phyloP scores from a whole-genome alignment of 2,329 filamentous ascomycete species.

The Aurifilum marmelostoma region DNA sequence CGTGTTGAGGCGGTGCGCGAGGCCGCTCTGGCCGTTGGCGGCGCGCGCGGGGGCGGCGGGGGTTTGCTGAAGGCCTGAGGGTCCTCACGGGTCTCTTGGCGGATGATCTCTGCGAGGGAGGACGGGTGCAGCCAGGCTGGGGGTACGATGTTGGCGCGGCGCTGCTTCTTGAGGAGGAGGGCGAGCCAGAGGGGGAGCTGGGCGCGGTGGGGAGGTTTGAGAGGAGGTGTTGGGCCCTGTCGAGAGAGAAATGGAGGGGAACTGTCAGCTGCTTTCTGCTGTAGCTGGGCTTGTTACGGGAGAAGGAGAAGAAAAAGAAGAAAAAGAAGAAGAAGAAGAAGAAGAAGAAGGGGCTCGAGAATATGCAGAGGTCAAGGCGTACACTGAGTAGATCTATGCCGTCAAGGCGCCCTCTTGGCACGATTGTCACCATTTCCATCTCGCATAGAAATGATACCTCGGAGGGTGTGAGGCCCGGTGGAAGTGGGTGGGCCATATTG shows the following conservation, averaged over 20 bases:
- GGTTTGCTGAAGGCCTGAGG: slow-evolving; percentile 76
- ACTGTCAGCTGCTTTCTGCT: slow-evolving; percentile 15
- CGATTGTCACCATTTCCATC: slow-evolving; percentile 93
- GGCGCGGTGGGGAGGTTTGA: slow-evolving; percentile 80
- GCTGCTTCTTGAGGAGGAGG: slow-evolving; percentile 90
- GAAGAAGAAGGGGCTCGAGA: no score
- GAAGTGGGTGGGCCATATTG: slow-evolving; percentile 55
- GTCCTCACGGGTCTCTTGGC: slow-evolving; percentile 75
- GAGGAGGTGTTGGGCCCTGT: slow-evolving; percentile 75
- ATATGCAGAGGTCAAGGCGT: slow-evolving; percentile 48
- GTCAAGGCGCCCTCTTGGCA: slow-evolving; percentile 89
- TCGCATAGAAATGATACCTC: slow-evolving; percentile 96
- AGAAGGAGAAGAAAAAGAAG: no score
- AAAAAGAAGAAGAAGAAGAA: no score
- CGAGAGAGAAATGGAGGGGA: not conserved
- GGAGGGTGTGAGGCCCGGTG: slow-evolving; percentile 70
- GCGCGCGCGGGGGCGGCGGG: slow-evolving; percentile 65
- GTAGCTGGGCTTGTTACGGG: no score
- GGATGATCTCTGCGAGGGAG: slow-evolving; percentile 76
- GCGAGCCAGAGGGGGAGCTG: slow-evolving; percentile 92
- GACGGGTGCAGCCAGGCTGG: slow-evolving; percentile 84
- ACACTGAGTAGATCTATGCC: slow-evolving; percentile 84
- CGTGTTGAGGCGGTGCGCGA: slow-evolving; percentile 42
- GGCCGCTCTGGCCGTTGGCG: slow-evolving; percentile 48
- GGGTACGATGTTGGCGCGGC: slow-evolving; percentile 87